phyloP scores from a whole-genome alignment of 345 rosid species.

The Cardamine resedifolia region DNA sequence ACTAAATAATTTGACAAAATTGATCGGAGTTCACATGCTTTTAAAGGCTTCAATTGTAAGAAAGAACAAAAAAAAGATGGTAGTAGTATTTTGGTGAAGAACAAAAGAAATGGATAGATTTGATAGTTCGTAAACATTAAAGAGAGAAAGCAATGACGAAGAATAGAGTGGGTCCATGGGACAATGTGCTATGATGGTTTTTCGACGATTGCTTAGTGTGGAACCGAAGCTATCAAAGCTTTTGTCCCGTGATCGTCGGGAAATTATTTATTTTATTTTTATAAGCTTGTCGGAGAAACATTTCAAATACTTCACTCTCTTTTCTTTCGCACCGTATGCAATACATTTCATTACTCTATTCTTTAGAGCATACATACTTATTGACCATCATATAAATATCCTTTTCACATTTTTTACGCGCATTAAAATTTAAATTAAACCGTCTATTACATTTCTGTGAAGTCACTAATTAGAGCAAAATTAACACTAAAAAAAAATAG shows the following conservation, averaged over 20 bases:
- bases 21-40: background rate
- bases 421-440: no score
- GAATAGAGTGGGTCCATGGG: conserved; percentile 23
- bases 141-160: conserved; percentile 12
- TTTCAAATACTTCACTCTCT: background rate
- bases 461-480: background rate
- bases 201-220: conserved; percentile 34
- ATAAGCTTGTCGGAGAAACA: background rate
- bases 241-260: conserved; percentile 36
- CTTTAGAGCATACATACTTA: background rate
- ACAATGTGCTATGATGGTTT: conserved; percentile 21
- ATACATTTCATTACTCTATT: background rate
- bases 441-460: background rate
- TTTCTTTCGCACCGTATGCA: background rate
- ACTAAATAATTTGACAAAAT: background rate
- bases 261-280: background rate
- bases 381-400: no score
- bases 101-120: background rate
- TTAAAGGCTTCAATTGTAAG: background rate
- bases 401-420: no score
- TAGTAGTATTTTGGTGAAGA: background rate
- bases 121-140: conserved; percentile 23
- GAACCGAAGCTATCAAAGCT: conserved; percentile 27
- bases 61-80: background rate
- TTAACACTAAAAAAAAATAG: no score